Evolutionary conservation across 805 yeast genomes (phyloP), one percentile per base, ranked within the genome.

Genomic region (Ogataea saltuana): DNA sequence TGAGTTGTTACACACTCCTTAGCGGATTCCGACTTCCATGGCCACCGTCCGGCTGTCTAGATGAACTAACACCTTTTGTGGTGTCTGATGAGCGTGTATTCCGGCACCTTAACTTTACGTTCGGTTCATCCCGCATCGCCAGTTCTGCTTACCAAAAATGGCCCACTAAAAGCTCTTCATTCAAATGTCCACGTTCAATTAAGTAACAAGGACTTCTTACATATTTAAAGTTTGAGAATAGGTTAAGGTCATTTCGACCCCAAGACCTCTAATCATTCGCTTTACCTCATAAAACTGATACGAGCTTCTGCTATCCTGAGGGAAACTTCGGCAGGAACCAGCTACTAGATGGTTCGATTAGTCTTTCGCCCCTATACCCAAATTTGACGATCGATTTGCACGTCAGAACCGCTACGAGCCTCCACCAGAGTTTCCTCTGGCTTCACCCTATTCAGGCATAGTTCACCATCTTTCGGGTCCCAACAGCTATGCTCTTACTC

Each of bases 1-100:
- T 72, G 76, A 71, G 75, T 70, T 64, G 65, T 65, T 61, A 63
- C 70, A 65, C 72, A 70, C 68, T 70, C 76, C 77, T 72, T 72
- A 71, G 76, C 74, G 76, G 75, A 70, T 73, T 69, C 75, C 74
- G 62, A 65, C 72, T 67, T 69, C 68, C 61, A 63, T 60, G 71
- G 77, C 78, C 68, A 72, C 76, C 76, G 76, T 71, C 76, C 76
- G 72, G 73, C 37, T 33, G 37, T 33, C 37, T 33, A 33, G 37
- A 33, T 33, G 37, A 33, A 33, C 37, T 33, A 33, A 33, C 37
- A 33, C 37, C 37, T 33, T 33, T 33, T 33, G 37, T 33, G 37
- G 37, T 33, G 37, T 33, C 37, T 33, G 37, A 33, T 33, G 37
- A 33, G 37, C 37, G 37, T 33, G 37, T 13, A 33, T 33, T 33